Percentiles rank a stretch among this genome's conserved stretches.
Evolutionary conservation across 1,284 basidiomycete species (phyloP).

Genomic region (Xerocomus alliaceus): DNA sequence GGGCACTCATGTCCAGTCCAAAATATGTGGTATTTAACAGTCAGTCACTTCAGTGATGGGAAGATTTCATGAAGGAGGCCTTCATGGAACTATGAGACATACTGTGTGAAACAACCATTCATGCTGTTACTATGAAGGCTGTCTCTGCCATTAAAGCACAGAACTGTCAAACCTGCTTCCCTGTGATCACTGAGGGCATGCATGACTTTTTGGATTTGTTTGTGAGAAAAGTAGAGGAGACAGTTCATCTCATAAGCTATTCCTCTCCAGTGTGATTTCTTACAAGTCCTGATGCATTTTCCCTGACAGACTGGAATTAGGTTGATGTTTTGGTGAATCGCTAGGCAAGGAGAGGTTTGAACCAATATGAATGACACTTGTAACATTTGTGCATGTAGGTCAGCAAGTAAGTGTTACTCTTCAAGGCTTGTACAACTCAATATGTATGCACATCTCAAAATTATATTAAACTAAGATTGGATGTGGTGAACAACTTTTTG

Average conservation of each 20-base stretch:
- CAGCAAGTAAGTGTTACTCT: no score
- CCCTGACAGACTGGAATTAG: no score
- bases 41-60: conserved; percentile 21
- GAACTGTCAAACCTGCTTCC: not conserved
- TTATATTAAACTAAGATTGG: no score
- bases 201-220: conserved; percentile 5
- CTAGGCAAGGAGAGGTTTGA: no score
- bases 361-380: no score
- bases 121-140: not conserved
- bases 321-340: no score
- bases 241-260: not conserved
- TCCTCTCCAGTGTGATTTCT: no score
- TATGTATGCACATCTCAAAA: no score
- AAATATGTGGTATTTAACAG: not conserved
- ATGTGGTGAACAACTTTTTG: no score
- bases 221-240: not conserved
- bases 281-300: no score
- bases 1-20: not conserved
- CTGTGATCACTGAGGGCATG: conserved; percentile 3
- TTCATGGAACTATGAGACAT: not conserved
- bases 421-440: no score
- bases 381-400: no score
- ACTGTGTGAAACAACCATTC: conserved; percentile 13
- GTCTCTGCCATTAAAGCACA: not conserved
- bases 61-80: not conserved